Percentiles rank a stretch among this genome's conserved stretches.
Evolutionary conservation across 108 stramenopile species (phyloP).

Genomic region (Cyclostephanos invisitatus): DNA sequence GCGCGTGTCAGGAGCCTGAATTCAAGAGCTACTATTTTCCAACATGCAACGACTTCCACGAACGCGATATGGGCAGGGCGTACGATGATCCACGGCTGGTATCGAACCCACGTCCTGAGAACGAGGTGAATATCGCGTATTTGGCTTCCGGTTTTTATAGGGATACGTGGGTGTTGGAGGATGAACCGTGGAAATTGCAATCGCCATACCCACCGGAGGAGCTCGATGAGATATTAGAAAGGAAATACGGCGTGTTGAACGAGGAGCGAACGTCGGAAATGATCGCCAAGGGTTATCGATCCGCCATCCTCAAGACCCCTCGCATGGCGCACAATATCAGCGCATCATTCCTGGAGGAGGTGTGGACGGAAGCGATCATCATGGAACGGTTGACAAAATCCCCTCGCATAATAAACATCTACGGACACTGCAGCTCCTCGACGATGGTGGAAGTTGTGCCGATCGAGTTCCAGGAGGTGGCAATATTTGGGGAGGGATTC

Average conservation of each 20-base stretch:
- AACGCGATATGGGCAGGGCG: slow-evolving; percentile 46
- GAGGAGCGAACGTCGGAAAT: slow-evolving; percentile 25
- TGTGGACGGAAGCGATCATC: slow-evolving; percentile 63
- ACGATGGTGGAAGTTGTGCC: slow-evolving; percentile 62
- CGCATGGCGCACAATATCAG: slow-evolving; percentile 43
- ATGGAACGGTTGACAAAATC: slow-evolving; percentile 69
- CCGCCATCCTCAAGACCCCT: slow-evolving; percentile 52
- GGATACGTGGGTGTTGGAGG: slow-evolving; percentile 63
- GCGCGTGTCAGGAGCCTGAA: slow-evolving; percentile 28
- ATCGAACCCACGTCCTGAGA: slow-evolving; percentile 25
- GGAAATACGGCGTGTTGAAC: slow-evolving; percentile 16
- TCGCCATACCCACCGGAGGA: slow-evolving; percentile 19
- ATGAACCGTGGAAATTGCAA: slow-evolving; percentile 34
- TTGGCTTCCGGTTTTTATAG: slow-evolving; percentile 67
- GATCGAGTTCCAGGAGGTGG: slow-evolving; percentile 59
- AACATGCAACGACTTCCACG: slow-evolving; percentile 69
- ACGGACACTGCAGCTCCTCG: slow-evolving; percentile 66
- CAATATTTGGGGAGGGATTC: slow-evolving; percentile 50
- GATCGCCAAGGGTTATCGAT: slow-evolving; percentile 30
- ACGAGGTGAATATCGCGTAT: slow-evolving; percentile 43
- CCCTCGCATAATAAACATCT: slow-evolving; percentile 69
- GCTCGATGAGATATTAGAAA: slow-evolving; percentile 2
- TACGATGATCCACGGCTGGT: slow-evolving; percentile 39
- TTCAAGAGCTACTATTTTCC: slow-evolving; percentile 49
- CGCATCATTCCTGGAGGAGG: slow-evolving; percentile 18